phyloP scores from a whole-genome alignment of 1,284 basidiomycete species.

The Ganoderma leucocontextum region DNA sequence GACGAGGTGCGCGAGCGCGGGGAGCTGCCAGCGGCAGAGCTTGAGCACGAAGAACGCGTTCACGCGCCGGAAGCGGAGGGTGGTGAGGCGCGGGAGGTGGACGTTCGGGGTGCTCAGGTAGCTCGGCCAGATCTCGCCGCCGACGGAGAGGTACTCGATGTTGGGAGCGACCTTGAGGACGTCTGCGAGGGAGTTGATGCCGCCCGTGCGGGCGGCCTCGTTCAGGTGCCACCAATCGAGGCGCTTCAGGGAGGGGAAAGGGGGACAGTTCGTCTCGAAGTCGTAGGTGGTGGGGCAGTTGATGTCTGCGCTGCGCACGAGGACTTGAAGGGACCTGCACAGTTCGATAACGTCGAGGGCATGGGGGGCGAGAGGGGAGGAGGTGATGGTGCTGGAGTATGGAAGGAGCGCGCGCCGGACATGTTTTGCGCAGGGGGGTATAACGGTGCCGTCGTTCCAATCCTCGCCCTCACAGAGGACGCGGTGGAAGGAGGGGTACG shows the following conservation, averaged over 20 bases:
- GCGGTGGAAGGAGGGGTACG: slow-evolving; percentile 40
- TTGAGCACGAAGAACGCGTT: slow-evolving; percentile 60
- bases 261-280: slow-evolving; percentile 55
- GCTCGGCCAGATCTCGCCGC: slow-evolving; percentile 52
- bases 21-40: slow-evolving; percentile 60
- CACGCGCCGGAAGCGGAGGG: slow-evolving; percentile 58
- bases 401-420: slow-evolving; percentile 66
- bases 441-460: slow-evolving; percentile 29
- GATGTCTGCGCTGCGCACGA: slow-evolving; percentile 51
- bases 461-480: slow-evolving; percentile 37
- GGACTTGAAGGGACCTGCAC: slow-evolving; percentile 61
- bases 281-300: slow-evolving; percentile 55
- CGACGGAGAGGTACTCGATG: slow-evolving; percentile 64
- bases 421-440: slow-evolving; percentile 46
- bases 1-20: slow-evolving; percentile 57
- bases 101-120: slow-evolving; percentile 37
- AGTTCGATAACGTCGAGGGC: slow-evolving; percentile 53
- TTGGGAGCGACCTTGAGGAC: slow-evolving; percentile 62
- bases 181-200: slow-evolving; percentile 66
- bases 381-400: slow-evolving; percentile 59
- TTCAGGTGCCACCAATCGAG: slow-evolving; percentile 74
- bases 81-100: slow-evolving; percentile 52
- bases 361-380: slow-evolving; percentile 39
- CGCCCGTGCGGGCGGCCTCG: slow-evolving; percentile 67
- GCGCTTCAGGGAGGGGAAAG: slow-evolving; percentile 61